Percentiles rank a stretch among this genome's conserved stretches.
These are phyloP conservation scores for Calonectria ilicicola DNA, from an alignment of 2,329 filamentous ascomycete species.

Conservation along the genomic window DNA sequence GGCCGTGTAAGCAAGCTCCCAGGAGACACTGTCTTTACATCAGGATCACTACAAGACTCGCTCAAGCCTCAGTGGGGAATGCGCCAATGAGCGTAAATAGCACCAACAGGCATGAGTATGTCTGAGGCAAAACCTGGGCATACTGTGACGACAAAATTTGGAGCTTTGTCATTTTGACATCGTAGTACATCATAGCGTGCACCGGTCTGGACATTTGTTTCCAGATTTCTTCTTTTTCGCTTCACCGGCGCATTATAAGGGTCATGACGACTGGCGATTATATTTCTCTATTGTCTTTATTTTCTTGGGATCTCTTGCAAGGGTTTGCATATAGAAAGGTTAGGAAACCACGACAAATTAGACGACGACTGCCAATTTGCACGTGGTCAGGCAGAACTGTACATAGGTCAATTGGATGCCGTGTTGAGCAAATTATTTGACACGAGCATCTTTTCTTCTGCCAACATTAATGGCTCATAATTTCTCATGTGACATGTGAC, in stretches of 20 bases:
- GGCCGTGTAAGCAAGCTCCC: conserved; percentile 90
- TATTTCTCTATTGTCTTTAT: conserved; percentile 31
- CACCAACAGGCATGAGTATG: conserved; percentile 2
- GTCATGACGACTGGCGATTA: conserved; percentile 47
- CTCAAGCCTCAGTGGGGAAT: conserved; percentile 72
- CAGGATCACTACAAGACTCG: conserved; percentile 71
- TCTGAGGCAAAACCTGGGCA: conserved; percentile 11
- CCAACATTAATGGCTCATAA: background rate
- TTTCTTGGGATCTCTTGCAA: conserved; percentile 40
- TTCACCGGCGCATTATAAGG: conserved; percentile 44
- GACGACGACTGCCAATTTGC: conserved; percentile 42
- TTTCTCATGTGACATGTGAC: background rate
- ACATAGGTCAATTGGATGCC: conserved; percentile 45
- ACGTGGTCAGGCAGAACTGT: conserved; percentile 40
- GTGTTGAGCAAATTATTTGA: conserved; percentile 33
- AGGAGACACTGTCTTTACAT: conserved; percentile 83
- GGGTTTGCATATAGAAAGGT: conserved; percentile 51
- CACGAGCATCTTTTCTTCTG: conserved; percentile 36
- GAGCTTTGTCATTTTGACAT: conserved; percentile 40
- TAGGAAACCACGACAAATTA: conserved; percentile 46
- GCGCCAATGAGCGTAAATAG: conserved; percentile 52
- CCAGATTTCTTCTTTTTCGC: conserved; percentile 37
- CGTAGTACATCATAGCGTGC: conserved; percentile 44
- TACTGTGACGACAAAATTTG: conserved; percentile 22
- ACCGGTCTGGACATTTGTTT: conserved; percentile 39